Conservation (phyloP, 2,329 filamentous ascomycete genomes). For the Beauveria medogensis region DNA sequence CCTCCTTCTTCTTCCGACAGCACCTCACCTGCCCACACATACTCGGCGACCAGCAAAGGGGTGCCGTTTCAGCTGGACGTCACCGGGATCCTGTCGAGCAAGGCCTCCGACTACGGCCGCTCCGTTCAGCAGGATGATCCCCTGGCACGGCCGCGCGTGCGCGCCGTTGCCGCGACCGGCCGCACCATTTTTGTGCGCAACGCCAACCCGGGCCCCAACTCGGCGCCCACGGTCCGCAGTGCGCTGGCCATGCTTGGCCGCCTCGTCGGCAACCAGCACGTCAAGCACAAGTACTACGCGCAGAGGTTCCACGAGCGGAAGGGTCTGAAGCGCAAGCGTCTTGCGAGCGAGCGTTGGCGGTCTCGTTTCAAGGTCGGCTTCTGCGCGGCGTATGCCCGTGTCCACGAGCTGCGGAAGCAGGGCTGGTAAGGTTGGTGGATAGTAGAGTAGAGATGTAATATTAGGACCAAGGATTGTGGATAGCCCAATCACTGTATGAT, state of each 20-base stretch:
- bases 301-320: constrained; percentile 70
- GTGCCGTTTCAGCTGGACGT: constrained; percentile 22
- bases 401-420: constrained; percentile 63
- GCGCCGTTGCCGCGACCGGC: constrained; percentile 33
- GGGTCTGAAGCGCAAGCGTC: constrained; percentile 69
- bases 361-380: constrained; percentile 62
- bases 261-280: constrained; percentile 42
- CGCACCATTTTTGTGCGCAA: constrained; percentile 31
- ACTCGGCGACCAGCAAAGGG: constrained; percentile 11
- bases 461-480: not conserved
- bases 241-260: constrained; percentile 35
- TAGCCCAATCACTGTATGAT: constrained; percentile 3
- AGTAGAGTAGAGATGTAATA: constrained; percentile 4
- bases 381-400: constrained; percentile 52
- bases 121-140: constrained; percentile 18
- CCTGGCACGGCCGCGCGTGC: constrained; percentile 28
- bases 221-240: constrained; percentile 31
- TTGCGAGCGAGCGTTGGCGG: constrained; percentile 62
- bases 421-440: constrained; percentile 55
- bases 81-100: constrained; percentile 27
- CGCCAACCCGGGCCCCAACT: constrained; percentile 13
- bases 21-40: not conserved
- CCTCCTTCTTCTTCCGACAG: not conserved
- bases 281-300: constrained; percentile 44
- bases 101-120: constrained; percentile 18